These are phyloP conservation scores for Pythium periplocum DNA, from an alignment of 352 stramenopile genomes.

Conservation along the genomic window DNA sequence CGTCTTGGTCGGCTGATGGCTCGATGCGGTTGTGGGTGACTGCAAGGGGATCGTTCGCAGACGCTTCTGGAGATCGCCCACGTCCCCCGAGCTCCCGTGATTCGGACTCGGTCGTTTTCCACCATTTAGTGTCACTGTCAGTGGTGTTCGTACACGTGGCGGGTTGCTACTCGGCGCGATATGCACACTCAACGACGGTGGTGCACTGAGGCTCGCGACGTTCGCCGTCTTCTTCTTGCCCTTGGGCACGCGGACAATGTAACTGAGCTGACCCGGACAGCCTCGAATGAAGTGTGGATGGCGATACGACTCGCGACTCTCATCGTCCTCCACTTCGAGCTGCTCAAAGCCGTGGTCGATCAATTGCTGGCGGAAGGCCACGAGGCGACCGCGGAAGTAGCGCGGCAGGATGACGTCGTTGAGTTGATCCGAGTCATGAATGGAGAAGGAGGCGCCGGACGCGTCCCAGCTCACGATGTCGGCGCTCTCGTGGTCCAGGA, in stretches of 20 bases:
- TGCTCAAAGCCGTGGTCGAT: conserved; percentile 66
- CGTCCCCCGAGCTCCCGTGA: conserved; percentile 1
- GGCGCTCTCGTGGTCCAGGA: conserved; percentile 66
- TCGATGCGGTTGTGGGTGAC: conserved; percentile 1
- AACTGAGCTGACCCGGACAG: conserved; percentile 39
- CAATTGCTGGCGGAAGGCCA: conserved; percentile 73
- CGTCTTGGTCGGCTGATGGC: too few relatives aligned
- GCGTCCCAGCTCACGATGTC: conserved; percentile 57
- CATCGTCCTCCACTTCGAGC: conserved; percentile 54
- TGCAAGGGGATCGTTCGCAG: conserved; percentile 1
- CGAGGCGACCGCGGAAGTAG: conserved; percentile 65
- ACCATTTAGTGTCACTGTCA: conserved; percentile 47
- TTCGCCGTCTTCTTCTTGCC: conserved; percentile 27
- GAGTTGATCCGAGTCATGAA: conserved; percentile 55
- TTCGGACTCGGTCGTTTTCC: conserved; percentile 20
- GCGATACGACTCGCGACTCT: conserved; percentile 41
- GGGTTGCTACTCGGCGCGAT: conserved; percentile 6
- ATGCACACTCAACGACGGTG: conserved; percentile 10
- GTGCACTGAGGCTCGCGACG: conserved; percentile 5
- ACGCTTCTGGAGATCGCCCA: conserved; percentile 10
- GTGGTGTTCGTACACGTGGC: conserved; percentile 9
- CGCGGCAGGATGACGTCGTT: conserved; percentile 50
- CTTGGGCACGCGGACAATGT: conserved; percentile 47
- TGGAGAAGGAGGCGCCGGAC: conserved; percentile 53
- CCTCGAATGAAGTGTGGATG: conserved; percentile 55